Percentiles rank a stretch among this genome's conserved stretches.
Evolutionary conservation across 75 land plant species (phyloP).

Genomic region (Adiantum capillusveneris): DNA sequence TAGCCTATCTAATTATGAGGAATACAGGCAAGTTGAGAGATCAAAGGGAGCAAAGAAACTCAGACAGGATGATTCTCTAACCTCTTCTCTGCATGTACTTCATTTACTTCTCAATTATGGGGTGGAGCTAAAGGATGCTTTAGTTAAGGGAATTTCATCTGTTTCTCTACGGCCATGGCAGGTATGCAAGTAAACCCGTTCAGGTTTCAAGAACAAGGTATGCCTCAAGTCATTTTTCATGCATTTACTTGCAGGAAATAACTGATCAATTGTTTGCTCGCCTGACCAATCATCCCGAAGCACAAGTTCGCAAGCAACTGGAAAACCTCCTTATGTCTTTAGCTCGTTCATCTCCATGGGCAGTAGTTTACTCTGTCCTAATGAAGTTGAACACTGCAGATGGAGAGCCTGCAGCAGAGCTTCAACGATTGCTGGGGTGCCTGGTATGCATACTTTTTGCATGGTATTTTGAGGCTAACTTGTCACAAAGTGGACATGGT

Average conservation of each 20-base stretch:
- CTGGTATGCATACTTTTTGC: slow-evolving; percentile 45
- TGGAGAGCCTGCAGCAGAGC: slow-evolving; percentile 75
- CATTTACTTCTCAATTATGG: slow-evolving; percentile 85
- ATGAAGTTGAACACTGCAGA: slow-evolving; percentile 78
- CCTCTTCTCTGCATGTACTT: slow-evolving; percentile 69
- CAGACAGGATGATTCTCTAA: slow-evolving; percentile 42
- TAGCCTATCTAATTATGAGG: slow-evolving; percentile 41
- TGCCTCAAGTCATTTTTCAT: no score
- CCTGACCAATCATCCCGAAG: slow-evolving; percentile 83
- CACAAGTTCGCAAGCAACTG: slow-evolving; percentile 66
- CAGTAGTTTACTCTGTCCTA: slow-evolving; percentile 90
- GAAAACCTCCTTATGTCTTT: slow-evolving; percentile 63
- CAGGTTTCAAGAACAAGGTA: neutral
- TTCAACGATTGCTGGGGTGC: slow-evolving; percentile 60
- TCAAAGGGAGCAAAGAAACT: slow-evolving; percentile 24
- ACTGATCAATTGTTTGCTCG: slow-evolving; percentile 94
- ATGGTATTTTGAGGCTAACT: no score
- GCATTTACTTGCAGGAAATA: slow-evolving; percentile 51
- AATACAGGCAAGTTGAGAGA: slow-evolving; percentile 9
- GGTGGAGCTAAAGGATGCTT: slow-evolving; percentile 72
- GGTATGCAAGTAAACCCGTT: slow-evolving; percentile 33
- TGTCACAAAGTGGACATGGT: no score
- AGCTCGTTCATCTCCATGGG: slow-evolving; percentile 91
- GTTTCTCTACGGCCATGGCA: slow-evolving; percentile 87
- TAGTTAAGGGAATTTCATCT: slow-evolving; percentile 54